These are phyloP conservation scores for Lentinus brumalis DNA, from an alignment of 768 basidiomycete genomes.

Conservation along the genomic window DNA sequence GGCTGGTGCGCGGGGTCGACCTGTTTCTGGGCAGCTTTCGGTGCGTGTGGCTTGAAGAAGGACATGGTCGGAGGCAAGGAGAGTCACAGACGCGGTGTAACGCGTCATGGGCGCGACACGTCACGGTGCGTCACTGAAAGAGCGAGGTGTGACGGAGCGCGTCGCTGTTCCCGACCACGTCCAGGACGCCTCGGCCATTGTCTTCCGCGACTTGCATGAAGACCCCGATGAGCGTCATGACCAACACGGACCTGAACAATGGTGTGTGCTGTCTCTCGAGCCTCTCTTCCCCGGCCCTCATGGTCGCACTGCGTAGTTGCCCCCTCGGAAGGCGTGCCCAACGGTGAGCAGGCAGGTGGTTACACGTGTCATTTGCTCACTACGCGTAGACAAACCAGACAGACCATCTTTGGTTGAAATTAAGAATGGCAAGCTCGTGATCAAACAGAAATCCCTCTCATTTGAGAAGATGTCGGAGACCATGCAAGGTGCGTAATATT, in stretches of 20 bases:
- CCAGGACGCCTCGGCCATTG: constrained; percentile 11
- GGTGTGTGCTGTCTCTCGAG: constrained; percentile 26
- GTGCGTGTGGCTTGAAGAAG: constrained; percentile 55
- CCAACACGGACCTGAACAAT: constrained; percentile 37
- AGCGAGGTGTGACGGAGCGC: constrained; percentile 37
- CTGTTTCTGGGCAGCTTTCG: constrained; percentile 32
- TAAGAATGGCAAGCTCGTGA: constrained; percentile 74
- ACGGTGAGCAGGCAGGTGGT: constrained; percentile 7
- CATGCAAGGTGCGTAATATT: constrained; percentile 61
- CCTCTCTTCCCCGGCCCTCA: neutral
- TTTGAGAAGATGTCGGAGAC: constrained; percentile 83
- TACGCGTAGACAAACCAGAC: constrained; percentile 37
- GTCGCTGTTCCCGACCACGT: constrained; percentile 20
- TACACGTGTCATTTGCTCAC: constrained; percentile 11
- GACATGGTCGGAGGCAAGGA: constrained; percentile 46
- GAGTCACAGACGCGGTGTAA: constrained; percentile 37
- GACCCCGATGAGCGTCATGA: constrained; percentile 36
- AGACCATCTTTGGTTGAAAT: constrained; percentile 58
- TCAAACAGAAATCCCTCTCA: constrained; percentile 74
- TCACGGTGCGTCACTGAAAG: constrained; percentile 25
- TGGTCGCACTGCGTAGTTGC: neutral
- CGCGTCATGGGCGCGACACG: constrained; percentile 28
- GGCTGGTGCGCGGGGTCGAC: constrained; percentile 69
- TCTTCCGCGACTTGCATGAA: neutral
- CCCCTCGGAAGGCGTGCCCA: neutral